phyloP scores from a whole-genome alignment of 2,329 filamentous ascomycete genomes.

The Scedosporium dehoogii region DNA sequence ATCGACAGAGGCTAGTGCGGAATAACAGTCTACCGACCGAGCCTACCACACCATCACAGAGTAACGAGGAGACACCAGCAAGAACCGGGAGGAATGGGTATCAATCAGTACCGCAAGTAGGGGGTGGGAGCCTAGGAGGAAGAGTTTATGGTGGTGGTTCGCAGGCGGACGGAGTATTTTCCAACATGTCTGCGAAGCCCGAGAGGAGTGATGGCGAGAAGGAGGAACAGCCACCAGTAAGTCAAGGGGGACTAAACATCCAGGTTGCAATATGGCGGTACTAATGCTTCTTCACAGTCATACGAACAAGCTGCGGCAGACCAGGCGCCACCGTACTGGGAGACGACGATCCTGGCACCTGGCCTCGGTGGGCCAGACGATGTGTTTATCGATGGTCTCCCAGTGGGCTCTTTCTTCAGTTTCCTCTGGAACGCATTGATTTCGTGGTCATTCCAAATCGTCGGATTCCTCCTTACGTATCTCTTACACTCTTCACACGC shows the following conservation, averaged over 20 bases:
- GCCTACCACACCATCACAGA: slow-evolving; percentile 10
- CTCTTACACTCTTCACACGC: slow-evolving; percentile 96
- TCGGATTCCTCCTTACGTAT: slow-evolving; percentile 96
- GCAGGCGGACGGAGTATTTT: slow-evolving; percentile 92
- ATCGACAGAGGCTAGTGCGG: slow-evolving; percentile 78
- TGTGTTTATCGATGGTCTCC: slow-evolving; percentile 93
- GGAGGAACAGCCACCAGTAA: slow-evolving; percentile 87
- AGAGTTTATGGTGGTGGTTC: slow-evolving; percentile 59
- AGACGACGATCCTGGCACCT: slow-evolving; percentile 92
- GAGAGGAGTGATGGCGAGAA: slow-evolving; percentile 60
- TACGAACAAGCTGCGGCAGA: slow-evolving; percentile 98
- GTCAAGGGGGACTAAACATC: slow-evolving; percentile 26
- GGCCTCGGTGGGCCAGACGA: slow-evolving; percentile 85
- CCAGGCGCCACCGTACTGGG: slow-evolving; percentile 95
- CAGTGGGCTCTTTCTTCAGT: slow-evolving; percentile 77
- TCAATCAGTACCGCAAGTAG: slow-evolving; percentile 1
- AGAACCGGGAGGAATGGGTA: slow-evolving; percentile 7
- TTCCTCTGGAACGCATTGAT: slow-evolving; percentile 95
- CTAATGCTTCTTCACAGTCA: slow-evolving; percentile 43
- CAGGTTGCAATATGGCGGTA: not conserved
- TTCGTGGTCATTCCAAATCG: slow-evolving; percentile 91
- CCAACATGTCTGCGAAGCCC: slow-evolving; percentile 86
- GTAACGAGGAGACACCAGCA: slow-evolving; percentile 1
- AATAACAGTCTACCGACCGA: slow-evolving; percentile 35
- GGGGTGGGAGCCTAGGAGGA: not conserved